phyloP scores from a whole-genome alignment of 140 eudicot species.

The Oenanthe javanica region DNA sequence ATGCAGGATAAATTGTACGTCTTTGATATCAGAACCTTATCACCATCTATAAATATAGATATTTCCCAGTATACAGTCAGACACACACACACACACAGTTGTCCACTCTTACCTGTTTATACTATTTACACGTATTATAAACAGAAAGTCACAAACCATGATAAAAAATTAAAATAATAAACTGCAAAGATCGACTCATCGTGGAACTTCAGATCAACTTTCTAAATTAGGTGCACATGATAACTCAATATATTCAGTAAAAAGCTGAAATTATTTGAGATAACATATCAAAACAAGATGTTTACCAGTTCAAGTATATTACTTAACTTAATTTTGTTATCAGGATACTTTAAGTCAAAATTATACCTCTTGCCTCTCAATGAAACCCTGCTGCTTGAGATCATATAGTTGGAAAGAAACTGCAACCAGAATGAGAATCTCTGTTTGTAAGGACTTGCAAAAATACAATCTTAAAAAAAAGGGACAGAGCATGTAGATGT shows the following conservation, averaged over 20 bases:
- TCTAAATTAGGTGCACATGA: background rate
- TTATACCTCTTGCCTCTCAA: constrained; percentile 88
- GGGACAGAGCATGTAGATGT: background rate
- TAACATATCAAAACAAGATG: background rate
- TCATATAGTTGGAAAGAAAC: constrained; percentile 90
- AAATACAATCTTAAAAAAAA: background rate
- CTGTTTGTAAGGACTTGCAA: background rate
- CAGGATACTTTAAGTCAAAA: background rate
- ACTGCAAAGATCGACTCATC: background rate
- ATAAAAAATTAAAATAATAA: background rate
- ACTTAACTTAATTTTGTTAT: background rate
- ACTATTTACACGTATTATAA: background rate
- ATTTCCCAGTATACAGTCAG: background rate
- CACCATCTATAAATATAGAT: background rate
- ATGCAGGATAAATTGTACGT: background rate
- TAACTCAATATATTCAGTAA: background rate
- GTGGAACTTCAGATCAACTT: background rate
- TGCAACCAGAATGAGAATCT: constrained; percentile 25
- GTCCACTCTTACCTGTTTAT: background rate
- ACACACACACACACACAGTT: background rate
- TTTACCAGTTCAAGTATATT: background rate
- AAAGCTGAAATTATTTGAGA: background rate
- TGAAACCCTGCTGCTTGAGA: constrained; percentile 94
- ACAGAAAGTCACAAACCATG: background rate
- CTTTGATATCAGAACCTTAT: background rate